A percentile compares a stretch with the other conserved stretches of the same genome.
phyloP scores from a whole-genome alignment of 163 green algal species.

The Scenedesmus sp. region DNA sequence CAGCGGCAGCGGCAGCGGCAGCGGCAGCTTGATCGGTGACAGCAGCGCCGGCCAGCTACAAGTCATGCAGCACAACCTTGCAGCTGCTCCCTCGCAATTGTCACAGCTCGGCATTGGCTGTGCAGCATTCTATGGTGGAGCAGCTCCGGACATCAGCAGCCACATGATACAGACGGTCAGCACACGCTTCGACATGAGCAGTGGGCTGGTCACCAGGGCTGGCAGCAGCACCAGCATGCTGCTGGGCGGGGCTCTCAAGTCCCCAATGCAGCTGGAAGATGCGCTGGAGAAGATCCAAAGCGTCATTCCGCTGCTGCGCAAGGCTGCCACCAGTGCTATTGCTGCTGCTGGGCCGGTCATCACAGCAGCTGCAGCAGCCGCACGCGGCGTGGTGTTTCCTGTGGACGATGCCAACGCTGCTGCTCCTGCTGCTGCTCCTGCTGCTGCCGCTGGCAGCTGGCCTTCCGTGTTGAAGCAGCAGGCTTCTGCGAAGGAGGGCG shows the following conservation, averaged over 20 bases:
- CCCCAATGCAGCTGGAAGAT: not conserved
- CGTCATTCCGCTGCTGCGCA: not conserved
- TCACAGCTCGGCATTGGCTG: not conserved
- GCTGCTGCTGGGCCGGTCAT: not conserved
- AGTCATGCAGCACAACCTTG: not conserved
- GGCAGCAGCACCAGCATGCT: not conserved
- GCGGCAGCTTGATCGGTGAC: not conserved
- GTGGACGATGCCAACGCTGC: not conserved
- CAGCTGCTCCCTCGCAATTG: not conserved
- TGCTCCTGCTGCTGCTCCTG: not conserved
- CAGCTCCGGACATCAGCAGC: not conserved
- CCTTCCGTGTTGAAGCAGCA: not conserved
- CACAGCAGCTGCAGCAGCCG: not conserved
- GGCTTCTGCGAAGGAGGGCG: not conserved
- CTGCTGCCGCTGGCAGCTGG: not conserved
- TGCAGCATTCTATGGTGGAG: not conserved
- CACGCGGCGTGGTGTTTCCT: not conserved
- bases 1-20: not conserved
- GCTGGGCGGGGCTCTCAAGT: not conserved
- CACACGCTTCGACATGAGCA: constrained; percentile 22
- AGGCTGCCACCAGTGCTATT: not conserved
- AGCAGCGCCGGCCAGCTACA: not conserved
- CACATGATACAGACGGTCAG: constrained; percentile 24
- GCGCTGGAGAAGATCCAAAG: not conserved
- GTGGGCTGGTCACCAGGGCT: not conserved